Conservation (phyloP, 2,329 filamentous ascomycete genomes). For the Rhinocladiella similis region DNA sequence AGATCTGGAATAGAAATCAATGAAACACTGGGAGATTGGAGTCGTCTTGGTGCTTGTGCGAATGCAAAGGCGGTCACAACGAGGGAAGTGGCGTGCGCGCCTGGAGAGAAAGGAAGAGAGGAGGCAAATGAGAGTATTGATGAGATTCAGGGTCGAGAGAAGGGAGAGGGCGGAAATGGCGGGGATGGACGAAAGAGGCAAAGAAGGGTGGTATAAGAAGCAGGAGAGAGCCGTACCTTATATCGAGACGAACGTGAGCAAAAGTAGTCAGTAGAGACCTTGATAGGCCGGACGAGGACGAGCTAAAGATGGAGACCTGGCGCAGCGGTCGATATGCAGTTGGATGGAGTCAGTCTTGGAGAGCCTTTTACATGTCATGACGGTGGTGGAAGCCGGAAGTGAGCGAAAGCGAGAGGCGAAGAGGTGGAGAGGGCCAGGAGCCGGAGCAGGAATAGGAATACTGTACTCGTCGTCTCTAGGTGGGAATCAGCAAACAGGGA, state of each 20-base stretch:
- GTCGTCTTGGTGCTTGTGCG: conserved; percentile 20
- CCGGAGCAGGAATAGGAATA: too few species aligned
- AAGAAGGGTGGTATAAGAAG: conserved; percentile 50
- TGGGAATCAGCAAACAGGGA: too few species aligned
- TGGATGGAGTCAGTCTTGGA: conserved; percentile 14
- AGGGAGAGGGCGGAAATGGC: conserved; percentile 19
- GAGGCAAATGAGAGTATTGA: conserved; percentile 16
- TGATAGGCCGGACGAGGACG: conserved; percentile 26
- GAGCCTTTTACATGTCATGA: neutral
- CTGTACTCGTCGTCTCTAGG: too few species aligned
- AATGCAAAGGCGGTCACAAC: conserved; percentile 52
- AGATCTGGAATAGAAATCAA: conserved; percentile 9
- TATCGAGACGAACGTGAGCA: conserved; percentile 22
- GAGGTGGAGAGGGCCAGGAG: too few species aligned
- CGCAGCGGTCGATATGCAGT: conserved; percentile 24
- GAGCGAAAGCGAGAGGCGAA: neutral
- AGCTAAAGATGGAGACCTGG: conserved; percentile 27
- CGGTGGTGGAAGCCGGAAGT: conserved; percentile 1
- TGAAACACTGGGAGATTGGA: neutral
- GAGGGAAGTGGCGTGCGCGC: conserved; percentile 62
- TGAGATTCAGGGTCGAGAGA: conserved; percentile 12
- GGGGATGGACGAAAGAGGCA: conserved; percentile 31
- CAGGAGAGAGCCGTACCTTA: conserved; percentile 43
- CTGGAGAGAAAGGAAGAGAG: conserved; percentile 40
- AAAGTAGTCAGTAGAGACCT: conserved; percentile 14